phyloP scores from a whole-genome alignment of 2,329 filamentous ascomycete species.

The Lojkania enalia region DNA sequence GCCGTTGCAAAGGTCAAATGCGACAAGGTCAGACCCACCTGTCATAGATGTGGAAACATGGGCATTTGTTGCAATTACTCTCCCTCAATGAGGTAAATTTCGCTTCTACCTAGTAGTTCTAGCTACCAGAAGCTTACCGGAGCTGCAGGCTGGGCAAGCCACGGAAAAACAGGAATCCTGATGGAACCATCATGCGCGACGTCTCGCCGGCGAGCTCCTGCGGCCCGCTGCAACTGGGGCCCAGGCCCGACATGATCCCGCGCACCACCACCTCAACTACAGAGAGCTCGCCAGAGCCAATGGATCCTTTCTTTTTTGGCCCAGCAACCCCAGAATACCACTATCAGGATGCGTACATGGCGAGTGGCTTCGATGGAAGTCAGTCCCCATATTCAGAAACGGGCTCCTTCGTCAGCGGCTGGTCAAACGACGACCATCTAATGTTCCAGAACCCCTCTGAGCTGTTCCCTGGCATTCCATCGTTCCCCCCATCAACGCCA shows the following conservation, averaged over 20 bases:
- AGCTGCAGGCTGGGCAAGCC: slow-evolving; percentile 38
- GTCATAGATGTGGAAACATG: slow-evolving; percentile 43
- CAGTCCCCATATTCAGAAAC: slow-evolving; percentile 41
- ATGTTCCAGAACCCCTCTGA: slow-evolving; percentile 34
- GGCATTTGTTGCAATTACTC: slow-evolving; percentile 46
- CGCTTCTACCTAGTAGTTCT: not conserved
- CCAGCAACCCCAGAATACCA: slow-evolving; percentile 41
- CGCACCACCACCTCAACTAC: slow-evolving; percentile 30
- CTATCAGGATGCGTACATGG: slow-evolving; percentile 39
- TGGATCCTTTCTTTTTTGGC: slow-evolving; percentile 40
- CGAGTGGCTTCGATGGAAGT: slow-evolving; percentile 31
- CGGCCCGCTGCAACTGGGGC: slow-evolving; percentile 26
- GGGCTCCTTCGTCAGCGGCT: slow-evolving; percentile 30
- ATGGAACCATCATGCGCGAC: slow-evolving; percentile 40
- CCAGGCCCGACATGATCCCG: slow-evolving; percentile 37
- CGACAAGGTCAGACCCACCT: slow-evolving; percentile 42
- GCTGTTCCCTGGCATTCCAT: slow-evolving; percentile 31
- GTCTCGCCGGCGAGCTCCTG: slow-evolving; percentile 39
- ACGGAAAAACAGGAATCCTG: slow-evolving; percentile 42
- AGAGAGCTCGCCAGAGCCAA: slow-evolving; percentile 43
- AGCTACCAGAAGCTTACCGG: slow-evolving; percentile 18
- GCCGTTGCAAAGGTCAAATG: slow-evolving; percentile 35
- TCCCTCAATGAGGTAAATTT: slow-evolving; percentile 43
- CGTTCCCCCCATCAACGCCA: slow-evolving; percentile 25
- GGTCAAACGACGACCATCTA: slow-evolving; percentile 39